Conservation (phyloP, 495 filamentous ascomycete species). For the Talaromyces nanjingensis region DNA sequence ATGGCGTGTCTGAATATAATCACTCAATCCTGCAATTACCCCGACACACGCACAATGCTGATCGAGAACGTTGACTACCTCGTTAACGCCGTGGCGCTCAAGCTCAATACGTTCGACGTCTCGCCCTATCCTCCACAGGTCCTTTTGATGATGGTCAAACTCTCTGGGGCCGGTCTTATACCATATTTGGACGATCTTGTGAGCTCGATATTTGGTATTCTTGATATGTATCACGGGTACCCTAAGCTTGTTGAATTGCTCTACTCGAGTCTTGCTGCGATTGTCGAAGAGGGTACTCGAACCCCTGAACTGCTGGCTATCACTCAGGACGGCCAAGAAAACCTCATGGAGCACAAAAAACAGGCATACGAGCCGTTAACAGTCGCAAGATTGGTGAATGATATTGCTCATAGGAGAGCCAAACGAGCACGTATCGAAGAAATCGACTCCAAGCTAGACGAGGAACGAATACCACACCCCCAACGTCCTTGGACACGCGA, state of each 20-base stretch:
- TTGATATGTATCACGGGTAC: constrained; percentile 93
- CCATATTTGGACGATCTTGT: constrained; percentile 91
- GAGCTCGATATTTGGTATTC: constrained; percentile 77
- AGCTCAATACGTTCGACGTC: constrained; percentile 85
- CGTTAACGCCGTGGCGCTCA: constrained; percentile 82
- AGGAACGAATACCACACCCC: constrained; percentile 27
- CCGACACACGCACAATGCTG: constrained; percentile 67
- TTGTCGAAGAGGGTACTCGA: constrained; percentile 75
- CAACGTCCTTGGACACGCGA: constrained; percentile 29
- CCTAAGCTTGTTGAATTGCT: constrained; percentile 76
- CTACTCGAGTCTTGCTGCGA: constrained; percentile 71
- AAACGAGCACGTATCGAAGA: constrained; percentile 26
- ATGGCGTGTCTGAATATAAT: constrained; percentile 78
- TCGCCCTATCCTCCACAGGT: constrained; percentile 88
- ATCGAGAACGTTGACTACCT: constrained; percentile 95
- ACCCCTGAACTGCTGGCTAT: constrained; percentile 51
- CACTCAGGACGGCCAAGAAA: constrained; percentile 21
- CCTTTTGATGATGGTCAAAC: constrained; percentile 85
- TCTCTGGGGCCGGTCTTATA: constrained; percentile 74
- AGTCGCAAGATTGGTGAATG: constrained; percentile 30
- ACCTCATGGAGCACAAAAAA: constrained; percentile 30
- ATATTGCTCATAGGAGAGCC: constrained; percentile 28
- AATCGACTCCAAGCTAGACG: constrained; percentile 25
- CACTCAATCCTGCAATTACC: constrained; percentile 68
- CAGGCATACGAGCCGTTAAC: constrained; percentile 26